phyloP scores from a whole-genome alignment of 805 yeast genomes.

The Yarrowia osloensis region DNA sequence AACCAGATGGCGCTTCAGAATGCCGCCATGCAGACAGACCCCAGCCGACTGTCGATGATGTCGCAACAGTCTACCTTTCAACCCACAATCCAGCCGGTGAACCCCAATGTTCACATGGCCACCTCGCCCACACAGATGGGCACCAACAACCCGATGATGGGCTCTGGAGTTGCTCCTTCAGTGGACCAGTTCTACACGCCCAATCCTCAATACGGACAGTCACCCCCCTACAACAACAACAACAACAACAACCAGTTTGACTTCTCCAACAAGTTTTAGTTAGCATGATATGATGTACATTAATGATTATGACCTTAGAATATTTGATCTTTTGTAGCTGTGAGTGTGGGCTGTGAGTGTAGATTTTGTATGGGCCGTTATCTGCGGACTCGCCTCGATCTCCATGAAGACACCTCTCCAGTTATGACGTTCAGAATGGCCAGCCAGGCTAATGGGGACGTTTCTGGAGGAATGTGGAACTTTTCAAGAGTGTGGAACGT shows the following conservation, averaged over 20 bases:
- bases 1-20: slow-evolving; percentile 19
- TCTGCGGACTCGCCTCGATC: background rate
- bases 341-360: too few species aligned
- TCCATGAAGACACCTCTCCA: background rate
- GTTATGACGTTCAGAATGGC: background rate
- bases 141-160: background rate
- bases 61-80: slow-evolving; percentile 17
- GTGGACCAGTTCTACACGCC: slow-evolving; percentile 28
- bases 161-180: slow-evolving; percentile 12
- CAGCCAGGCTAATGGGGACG: background rate
- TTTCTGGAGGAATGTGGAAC: slow-evolving; percentile 1
- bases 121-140: slow-evolving; percentile 11
- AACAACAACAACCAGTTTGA: slow-evolving; percentile 25
- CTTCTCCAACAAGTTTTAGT: slow-evolving; percentile 29
- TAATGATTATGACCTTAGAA: slow-evolving; percentile 27
- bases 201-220: slow-evolving; percentile 25
- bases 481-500: slow-evolving; percentile 16
- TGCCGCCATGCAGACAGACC: slow-evolving; percentile 21
- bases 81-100: slow-evolving; percentile 14
- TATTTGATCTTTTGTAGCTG: background rate
- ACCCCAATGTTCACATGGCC: slow-evolving; percentile 1
- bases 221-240: slow-evolving; percentile 20
- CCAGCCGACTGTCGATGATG: slow-evolving; percentile 14
- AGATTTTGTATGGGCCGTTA: too few species aligned
- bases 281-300: slow-evolving; percentile 26